These are phyloP conservation scores for Cardamine chenopodiifolia DNA, from an alignment of 345 rosid species.

Conservation along the genomic window DNA sequence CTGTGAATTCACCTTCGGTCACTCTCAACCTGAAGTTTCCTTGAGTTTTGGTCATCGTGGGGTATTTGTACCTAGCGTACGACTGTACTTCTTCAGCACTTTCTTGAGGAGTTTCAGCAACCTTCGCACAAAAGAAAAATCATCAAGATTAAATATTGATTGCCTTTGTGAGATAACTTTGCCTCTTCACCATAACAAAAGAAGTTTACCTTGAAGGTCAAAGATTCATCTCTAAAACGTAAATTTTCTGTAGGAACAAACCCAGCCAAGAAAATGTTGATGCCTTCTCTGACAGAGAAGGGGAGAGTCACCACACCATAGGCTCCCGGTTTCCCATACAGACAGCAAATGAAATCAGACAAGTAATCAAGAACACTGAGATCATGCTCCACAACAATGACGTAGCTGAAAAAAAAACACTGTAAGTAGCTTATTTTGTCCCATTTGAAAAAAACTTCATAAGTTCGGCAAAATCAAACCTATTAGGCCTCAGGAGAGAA, in stretches of 20 bases:
- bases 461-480: slow-evolving; percentile 49
- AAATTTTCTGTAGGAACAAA: slow-evolving; percentile 95
- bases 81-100: slow-evolving; percentile 86
- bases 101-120: slow-evolving; percentile 98
- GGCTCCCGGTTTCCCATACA: slow-evolving; percentile 99
- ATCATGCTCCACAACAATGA: slow-evolving; percentile 99
- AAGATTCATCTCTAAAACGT: slow-evolving; percentile 90
- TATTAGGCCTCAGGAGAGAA: slow-evolving; percentile 83
- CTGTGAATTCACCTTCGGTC: slow-evolving; percentile 95
- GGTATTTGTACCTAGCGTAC: slow-evolving; percentile 93
- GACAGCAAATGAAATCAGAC: slow-evolving; percentile 96
- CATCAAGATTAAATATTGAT: slow-evolving; percentile 8
- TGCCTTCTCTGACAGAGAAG: slow-evolving; percentile 96
- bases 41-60: slow-evolving; percentile 86
- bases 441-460: background rate
- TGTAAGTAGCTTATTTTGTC: background rate
- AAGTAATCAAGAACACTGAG: slow-evolving; percentile 95
- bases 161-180: background rate
- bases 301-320: slow-evolving; percentile 99
- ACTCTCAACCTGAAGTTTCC: slow-evolving; percentile 83
- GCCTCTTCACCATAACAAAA: slow-evolving; percentile 7
- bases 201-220: slow-evolving; percentile 79
- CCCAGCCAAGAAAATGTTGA: slow-evolving; percentile 94
- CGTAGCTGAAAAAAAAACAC: slow-evolving; percentile 62
- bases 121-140: slow-evolving; percentile 52